Evolutionary conservation across 768 basidiomycete species (phyloP), one percentile per base, ranked within the genome.

Genomic region (Clitopilus passeckerianus): DNA sequence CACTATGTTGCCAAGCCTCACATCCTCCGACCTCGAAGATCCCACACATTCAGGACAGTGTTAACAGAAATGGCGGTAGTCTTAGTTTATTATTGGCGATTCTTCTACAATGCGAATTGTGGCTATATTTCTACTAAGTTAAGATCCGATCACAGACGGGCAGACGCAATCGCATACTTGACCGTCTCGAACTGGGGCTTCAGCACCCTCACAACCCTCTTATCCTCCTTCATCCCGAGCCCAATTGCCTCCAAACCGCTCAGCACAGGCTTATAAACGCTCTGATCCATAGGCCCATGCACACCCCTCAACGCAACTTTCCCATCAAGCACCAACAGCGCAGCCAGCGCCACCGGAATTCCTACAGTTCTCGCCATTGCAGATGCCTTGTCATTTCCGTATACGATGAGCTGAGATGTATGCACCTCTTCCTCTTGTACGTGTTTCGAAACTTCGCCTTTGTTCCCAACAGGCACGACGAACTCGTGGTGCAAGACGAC

Each of bases 321-420:
- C 0, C 89, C 90, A 67, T 92, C 88, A 37, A 91, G 71, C 5
- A 94, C 78, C 34, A 78, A 76, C 64, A 90, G 69, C 1, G 93
- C 86, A 1, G 93, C 93, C 66, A 94, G 84, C 0, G 91, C 95
- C 6, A 95, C 84, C 0, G 95, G 95, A 50, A 95, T 72, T 4
- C 94, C 94, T 16, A 97, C 95, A 2, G 90, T 92, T 30, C 86
- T 78, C n/a, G 93, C 84, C 95, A 97, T 97, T 5, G 95, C 95
- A 0, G 90, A 89, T 2, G 80, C 82, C 0, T 66, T 68, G 0
- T 63, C 55, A 20, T 70, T 66, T 7, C 78, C 93, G 64, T 88
- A 89, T 33, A 80, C 73, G 22, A 87, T 75, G 14, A 94, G 70
- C 22, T 82, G 80, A 7, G 91, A 90, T 10, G 84, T 86, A 63